A percentile compares a stretch with the other conserved stretches of the same genome.
These are phyloP conservation scores for Ophiocordyceps polyrhachis-furcata DNA, from an alignment of 2,329 filamentous ascomycete genomes.

Conservation along the genomic window DNA sequence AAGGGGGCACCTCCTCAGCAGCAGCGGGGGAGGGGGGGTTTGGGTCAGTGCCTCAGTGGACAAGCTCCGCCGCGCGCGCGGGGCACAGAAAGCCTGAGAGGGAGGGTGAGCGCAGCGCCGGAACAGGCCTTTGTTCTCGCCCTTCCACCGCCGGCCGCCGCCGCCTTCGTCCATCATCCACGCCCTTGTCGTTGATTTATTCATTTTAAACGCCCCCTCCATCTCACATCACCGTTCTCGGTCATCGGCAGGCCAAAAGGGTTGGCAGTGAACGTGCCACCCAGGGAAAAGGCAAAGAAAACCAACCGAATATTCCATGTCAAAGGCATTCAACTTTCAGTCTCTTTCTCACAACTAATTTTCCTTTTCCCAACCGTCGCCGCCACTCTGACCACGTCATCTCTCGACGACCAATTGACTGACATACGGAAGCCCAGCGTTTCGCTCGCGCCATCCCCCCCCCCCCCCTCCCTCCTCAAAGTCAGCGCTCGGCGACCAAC, in stretches of 20 bases:
- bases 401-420: neutral
- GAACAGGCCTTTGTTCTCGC: neutral
- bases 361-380: too few species aligned
- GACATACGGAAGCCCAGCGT: neutral
- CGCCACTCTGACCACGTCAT: too few species aligned
- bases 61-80: neutral
- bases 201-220: neutral
- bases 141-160: neutral
- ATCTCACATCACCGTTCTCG: neutral
- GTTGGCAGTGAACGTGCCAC: neutral
- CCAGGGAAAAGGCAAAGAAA: too few species aligned
- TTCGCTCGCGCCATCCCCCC: neutral
- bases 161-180: neutral
- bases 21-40: too few species aligned
- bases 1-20: too few species aligned
- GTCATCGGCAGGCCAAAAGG: neutral
- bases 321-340: too few species aligned
- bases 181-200: neutral
- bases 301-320: too few species aligned
- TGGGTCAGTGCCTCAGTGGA: too few species aligned
- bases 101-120: neutral
- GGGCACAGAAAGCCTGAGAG: neutral
- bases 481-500: conserved; percentile 1
- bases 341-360: too few species aligned
- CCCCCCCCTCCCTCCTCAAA: neutral